A percentile compares a stretch with the other conserved stretches of the same genome.
Conservation (phyloP, 2,329 filamentous ascomycete genomes). For the Aspergillus candidus region DNA sequence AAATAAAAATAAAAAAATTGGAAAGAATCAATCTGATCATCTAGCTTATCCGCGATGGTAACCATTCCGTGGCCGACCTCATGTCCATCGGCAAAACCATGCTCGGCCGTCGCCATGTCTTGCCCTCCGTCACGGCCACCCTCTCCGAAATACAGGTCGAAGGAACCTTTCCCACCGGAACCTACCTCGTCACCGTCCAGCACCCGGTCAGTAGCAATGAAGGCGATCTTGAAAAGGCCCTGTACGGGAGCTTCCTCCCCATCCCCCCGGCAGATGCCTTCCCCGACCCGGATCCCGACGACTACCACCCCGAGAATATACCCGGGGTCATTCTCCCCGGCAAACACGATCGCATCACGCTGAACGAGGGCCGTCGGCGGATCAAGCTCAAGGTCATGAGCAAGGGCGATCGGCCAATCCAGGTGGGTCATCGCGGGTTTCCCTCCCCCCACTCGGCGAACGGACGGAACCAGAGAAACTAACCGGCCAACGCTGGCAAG, state of each 20-base stretch:
- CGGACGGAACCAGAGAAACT: too few species aligned
- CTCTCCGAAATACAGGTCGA: conserved; percentile 86
- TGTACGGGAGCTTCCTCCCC: conserved; percentile 89
- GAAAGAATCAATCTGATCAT: neutral
- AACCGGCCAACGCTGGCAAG: conserved; percentile 27
- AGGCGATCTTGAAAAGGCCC: conserved; percentile 74
- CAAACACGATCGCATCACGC: conserved; percentile 57
- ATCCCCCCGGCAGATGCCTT: conserved; percentile 66
- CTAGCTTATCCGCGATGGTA: conserved; percentile 88
- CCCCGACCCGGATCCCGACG: conserved; percentile 56
- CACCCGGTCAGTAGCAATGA: conserved; percentile 81
- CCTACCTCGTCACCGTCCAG: conserved; percentile 91
- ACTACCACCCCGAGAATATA: conserved; percentile 61
- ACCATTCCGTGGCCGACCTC: conserved; percentile 84
- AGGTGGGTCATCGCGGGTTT: conserved; percentile 48
- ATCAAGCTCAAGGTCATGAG: conserved; percentile 73
- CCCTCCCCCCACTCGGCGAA: neutral
- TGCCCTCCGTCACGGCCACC: conserved; percentile 72
- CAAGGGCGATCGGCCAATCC: conserved; percentile 81
- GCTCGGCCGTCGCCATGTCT: conserved; percentile 86
- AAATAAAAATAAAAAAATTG: too few species aligned
- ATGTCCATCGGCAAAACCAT: conserved; percentile 88
- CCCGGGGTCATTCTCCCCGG: conserved; percentile 75
- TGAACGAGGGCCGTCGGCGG: conserved; percentile 70
- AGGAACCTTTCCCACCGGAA: conserved; percentile 84